Conservation (phyloP, 2,329 filamentous ascomycete genomes). For the Helotiales sp. region DNA sequence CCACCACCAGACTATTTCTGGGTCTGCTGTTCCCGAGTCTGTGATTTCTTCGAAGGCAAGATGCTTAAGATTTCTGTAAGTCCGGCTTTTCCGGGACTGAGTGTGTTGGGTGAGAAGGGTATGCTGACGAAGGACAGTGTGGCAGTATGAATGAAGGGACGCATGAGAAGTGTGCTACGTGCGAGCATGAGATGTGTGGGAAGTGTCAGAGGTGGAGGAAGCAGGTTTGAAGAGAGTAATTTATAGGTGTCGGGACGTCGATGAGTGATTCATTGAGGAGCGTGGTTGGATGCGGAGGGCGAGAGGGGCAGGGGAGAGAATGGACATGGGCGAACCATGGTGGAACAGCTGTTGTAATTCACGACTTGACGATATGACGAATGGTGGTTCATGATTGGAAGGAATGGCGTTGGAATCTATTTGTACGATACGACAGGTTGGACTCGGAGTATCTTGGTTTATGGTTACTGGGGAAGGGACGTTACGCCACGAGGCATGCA, state of each 20-base stretch:
- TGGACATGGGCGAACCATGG: neutral
- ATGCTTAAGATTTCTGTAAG: conserved; percentile 15
- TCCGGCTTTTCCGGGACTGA: neutral
- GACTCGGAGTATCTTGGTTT: neutral
- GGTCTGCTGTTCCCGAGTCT: conserved; percentile 20
- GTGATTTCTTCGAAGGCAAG: neutral
- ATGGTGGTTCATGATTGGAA: neutral
- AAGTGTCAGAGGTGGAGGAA: conserved; percentile 16
- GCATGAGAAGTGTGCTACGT: conserved; percentile 4
- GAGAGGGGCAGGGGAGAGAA: too few relatives aligned
- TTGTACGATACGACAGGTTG: neutral
- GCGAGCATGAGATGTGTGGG: conserved; percentile 13
- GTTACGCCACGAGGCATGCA: neutral
- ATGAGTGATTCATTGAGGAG: neutral
- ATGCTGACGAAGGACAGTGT: conserved; percentile 13
- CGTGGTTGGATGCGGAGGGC: neutral
- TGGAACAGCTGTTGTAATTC: too few relatives aligned
- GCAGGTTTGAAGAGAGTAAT: conserved; percentile 7
- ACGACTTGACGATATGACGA: too few relatives aligned
- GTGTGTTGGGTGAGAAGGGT: too few relatives aligned
- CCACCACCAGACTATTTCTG: conserved; percentile 22
- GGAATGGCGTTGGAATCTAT: neutral
- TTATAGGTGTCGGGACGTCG: too few relatives aligned
- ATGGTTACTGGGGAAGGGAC: neutral
- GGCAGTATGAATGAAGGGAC: conserved; percentile 9